Evolutionary conservation across 2,329 filamentous ascomycete species (phyloP).

Genomic region (Fusarium sp.): DNA sequence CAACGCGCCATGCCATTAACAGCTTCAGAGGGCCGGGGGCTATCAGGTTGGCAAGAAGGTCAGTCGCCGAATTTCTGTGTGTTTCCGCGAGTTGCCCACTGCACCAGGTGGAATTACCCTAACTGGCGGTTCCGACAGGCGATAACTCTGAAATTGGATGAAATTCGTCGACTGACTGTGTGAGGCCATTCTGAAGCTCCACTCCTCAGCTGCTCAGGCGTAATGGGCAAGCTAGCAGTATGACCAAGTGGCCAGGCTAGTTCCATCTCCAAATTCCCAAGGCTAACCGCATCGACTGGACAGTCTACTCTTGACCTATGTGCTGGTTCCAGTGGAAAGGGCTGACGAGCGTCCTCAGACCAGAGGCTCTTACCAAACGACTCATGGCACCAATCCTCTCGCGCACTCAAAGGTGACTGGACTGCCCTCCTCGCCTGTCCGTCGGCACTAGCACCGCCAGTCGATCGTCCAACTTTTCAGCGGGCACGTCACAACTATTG

Average conservation of each 20-base stretch:
- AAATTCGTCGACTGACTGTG: slow-evolving; percentile 62
- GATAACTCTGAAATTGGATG: slow-evolving; percentile 47
- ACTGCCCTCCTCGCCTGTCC: slow-evolving; percentile 64
- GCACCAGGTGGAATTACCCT: slow-evolving; percentile 47
- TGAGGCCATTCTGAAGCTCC: slow-evolving; percentile 62
- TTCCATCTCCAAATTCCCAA: slow-evolving; percentile 39
- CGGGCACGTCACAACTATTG: slow-evolving; percentile 54
- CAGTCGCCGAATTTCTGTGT: slow-evolving; percentile 61
- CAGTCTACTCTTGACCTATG: slow-evolving; percentile 63
- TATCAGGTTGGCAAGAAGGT: slow-evolving; percentile 54
- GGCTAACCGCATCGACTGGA: slow-evolving; percentile 52
- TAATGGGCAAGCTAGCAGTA: slow-evolving; percentile 40
- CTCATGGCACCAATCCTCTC: slow-evolving; percentile 78
- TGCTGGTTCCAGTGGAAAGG: slow-evolving; percentile 72
- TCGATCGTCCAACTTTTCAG: slow-evolving; percentile 64
- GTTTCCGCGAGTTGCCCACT: slow-evolving; percentile 58
- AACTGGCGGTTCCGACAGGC: slow-evolving; percentile 60
- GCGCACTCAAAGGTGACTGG: slow-evolving; percentile 69
- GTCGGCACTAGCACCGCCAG: slow-evolving; percentile 52
- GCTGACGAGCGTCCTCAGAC: slow-evolving; percentile 81
- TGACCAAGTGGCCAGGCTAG: slow-evolving; percentile 35
- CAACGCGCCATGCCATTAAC: slow-evolving; percentile 35
- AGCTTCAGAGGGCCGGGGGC: slow-evolving; percentile 59
- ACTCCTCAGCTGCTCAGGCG: slow-evolving; percentile 49
- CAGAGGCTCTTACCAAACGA: slow-evolving; percentile 80